Base-by-base conservation (phyloP, 2,329 filamentous ascomycete genomes). In the Calonectria henricotiae region DNA sequence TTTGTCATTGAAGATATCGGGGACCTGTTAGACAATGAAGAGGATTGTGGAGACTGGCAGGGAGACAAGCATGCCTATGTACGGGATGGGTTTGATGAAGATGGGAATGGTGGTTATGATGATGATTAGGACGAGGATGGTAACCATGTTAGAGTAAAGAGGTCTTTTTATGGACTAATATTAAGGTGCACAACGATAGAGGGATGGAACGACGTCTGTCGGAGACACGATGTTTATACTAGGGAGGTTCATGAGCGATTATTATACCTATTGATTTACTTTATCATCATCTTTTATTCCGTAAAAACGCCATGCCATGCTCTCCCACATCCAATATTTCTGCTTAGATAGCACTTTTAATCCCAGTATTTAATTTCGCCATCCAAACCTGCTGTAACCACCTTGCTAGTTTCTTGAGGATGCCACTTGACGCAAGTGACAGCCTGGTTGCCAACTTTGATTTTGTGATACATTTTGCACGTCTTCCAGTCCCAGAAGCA, bases 401-500 rank as follows among this genome's bases (percentile, higher is more conserved):
- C 91, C 87, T 98, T 98, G 80, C 93, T 96, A 20, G 93, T 96
- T 87, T 99, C 96, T 84, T 98, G 93, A n/a, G 96, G 95, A 83
- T 98, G 95, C 96, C 96, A 99, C 81, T 93, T 93, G 68, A 96
- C 90, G 75, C 92, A 94, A n/a, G 94, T 94, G 65, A 98, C 88
- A 5, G 95, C 91, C 64, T 92, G 90, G 65, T 94, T 95, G 69
- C 94, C 91, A 27, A 94, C 95, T 83, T 93, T 90, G 74, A 99
- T 90, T 88, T 98, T 98, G 84, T 98, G 94, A 84, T 94, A 98
- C 95, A 99, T 96, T 85, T 98, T 98, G 82, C 96, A 97, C 44
- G 95, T 98, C 89, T 99, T 99, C 94, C 95, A 99, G 83, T 98
- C 96, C 94, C 95, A 99, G 85, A 98, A 98, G 83, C 94, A 97